A percentile compares a stretch with the other conserved stretches of the same genome.
These are phyloP conservation scores for Chamaecyparis obtusa DNA, from an alignment of 75 land plant species.

Conservation along the genomic window DNA sequence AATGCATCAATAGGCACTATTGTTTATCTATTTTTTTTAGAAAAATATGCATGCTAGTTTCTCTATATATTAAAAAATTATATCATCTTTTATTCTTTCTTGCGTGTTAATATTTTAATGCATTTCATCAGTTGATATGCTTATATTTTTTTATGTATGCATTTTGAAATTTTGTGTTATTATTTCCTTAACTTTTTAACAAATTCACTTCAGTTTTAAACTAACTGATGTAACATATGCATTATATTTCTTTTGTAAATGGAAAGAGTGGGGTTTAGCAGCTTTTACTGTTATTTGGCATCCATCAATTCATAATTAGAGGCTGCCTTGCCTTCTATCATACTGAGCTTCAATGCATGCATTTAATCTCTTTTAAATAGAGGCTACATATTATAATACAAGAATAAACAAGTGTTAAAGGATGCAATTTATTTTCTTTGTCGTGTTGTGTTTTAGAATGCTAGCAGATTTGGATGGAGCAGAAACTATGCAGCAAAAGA, in stretches of 20 bases:
- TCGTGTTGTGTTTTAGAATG: neutral
- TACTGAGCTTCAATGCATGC: neutral
- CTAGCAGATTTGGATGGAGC: slow-evolving; percentile 24
- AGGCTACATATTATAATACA: neutral
- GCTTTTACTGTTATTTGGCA: neutral
- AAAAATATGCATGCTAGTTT: neutral
- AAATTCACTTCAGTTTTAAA: too few species aligned
- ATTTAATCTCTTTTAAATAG: neutral
- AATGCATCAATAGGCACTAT: neutral
- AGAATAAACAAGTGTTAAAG: neutral
- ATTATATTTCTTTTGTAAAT: neutral
- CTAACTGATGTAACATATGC: neutral
- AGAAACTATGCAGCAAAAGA: slow-evolving; percentile 89
- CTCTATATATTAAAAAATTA: neutral
- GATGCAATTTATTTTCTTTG: neutral
- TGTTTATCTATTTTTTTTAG: neutral
- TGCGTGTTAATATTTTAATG: neutral
- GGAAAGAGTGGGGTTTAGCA: neutral
- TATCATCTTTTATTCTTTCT: neutral
- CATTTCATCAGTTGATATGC: neutral
- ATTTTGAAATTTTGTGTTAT: neutral
- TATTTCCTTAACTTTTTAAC: too few species aligned
- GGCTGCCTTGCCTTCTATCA: neutral
- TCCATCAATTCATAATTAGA: neutral
- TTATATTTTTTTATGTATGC: neutral